These are phyloP conservation scores for Cordyceps cateniannulata DNA, from an alignment of 2,329 filamentous ascomycete species.

Conservation along the genomic window DNA sequence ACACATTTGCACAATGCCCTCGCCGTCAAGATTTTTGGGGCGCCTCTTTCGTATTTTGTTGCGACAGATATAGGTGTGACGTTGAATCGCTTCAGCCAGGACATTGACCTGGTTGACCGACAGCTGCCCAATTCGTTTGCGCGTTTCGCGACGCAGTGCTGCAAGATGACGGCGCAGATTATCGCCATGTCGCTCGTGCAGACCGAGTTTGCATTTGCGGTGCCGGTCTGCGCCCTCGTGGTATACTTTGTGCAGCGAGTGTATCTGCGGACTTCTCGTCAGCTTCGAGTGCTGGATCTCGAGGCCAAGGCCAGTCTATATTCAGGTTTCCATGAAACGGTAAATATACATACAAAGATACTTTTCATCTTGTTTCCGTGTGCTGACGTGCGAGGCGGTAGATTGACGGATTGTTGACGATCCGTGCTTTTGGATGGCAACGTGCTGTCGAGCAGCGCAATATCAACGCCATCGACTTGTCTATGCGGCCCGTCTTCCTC, in stretches of 20 bases:
- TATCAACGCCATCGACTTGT: conserved; percentile 32
- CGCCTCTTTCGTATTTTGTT: conserved; percentile 34
- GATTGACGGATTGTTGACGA: conserved; percentile 22
- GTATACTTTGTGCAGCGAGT: conserved; percentile 22
- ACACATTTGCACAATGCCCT: conserved; percentile 17
- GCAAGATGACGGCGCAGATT: conserved; percentile 34
- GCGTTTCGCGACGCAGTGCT: conserved; percentile 26
- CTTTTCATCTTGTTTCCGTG: not conserved
- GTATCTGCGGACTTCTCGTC: conserved; percentile 46
- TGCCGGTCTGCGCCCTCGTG: conserved; percentile 30
- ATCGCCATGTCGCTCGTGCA: conserved; percentile 38
- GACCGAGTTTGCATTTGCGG: conserved; percentile 34
- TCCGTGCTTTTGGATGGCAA: conserved; percentile 24
- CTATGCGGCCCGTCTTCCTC: conserved; percentile 25
- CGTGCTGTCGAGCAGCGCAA: conserved; percentile 33
- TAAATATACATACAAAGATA: too few species aligned
- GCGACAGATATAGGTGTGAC: conserved; percentile 32
- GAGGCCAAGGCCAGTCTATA: conserved; percentile 45
- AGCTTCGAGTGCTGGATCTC: conserved; percentile 49
- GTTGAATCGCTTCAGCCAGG: conserved; percentile 36
- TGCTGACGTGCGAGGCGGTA: not conserved
- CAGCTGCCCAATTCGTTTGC: conserved; percentile 27
- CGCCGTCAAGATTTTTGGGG: conserved; percentile 16
- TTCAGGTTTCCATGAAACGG: conserved; percentile 34
- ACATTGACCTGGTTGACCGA: conserved; percentile 34